Conservation (phyloP, 2,329 filamentous ascomycete species). For the Fusarium solani-melongenae region DNA sequence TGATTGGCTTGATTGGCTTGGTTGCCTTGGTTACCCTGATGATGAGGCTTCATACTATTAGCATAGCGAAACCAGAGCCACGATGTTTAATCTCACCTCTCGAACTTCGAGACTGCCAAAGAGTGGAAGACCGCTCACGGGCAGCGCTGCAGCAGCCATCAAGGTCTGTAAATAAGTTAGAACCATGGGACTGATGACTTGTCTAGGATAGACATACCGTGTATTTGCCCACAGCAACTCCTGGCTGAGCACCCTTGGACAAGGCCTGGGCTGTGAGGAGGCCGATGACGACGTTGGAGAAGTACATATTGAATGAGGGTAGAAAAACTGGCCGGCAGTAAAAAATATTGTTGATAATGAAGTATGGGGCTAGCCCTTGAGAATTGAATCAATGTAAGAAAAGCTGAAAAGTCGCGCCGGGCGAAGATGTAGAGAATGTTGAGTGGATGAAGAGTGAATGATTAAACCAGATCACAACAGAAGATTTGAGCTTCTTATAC, state of each 20-base stretch:
- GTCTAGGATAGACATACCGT: not conserved
- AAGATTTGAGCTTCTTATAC: constrained; percentile 19
- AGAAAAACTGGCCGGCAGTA: constrained; percentile 17
- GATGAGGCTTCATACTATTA: not conserved
- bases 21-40: not conserved
- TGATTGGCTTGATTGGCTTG: not conserved
- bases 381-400: not conserved
- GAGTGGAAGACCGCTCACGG: constrained; percentile 5
- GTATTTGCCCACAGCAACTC: constrained; percentile 1
- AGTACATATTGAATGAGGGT: not conserved
- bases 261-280: constrained; percentile 21
- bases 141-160: constrained; percentile 22
- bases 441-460: not conserved
- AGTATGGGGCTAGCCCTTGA: not conserved
- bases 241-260: not conserved
- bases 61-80: fast-evolving
- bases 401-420: constrained; percentile 16
- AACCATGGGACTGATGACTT: too few species aligned
- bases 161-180: not conserved
- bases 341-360: not conserved
- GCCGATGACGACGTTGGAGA: constrained; percentile 21
- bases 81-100: not conserved
- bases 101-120: constrained; percentile 17
- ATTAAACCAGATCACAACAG: not conserved
- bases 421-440: constrained; percentile 3